Base-by-base conservation (phyloP, 768 basidiomycete genomes). In the Agaricus sinodeliciosus region DNA sequence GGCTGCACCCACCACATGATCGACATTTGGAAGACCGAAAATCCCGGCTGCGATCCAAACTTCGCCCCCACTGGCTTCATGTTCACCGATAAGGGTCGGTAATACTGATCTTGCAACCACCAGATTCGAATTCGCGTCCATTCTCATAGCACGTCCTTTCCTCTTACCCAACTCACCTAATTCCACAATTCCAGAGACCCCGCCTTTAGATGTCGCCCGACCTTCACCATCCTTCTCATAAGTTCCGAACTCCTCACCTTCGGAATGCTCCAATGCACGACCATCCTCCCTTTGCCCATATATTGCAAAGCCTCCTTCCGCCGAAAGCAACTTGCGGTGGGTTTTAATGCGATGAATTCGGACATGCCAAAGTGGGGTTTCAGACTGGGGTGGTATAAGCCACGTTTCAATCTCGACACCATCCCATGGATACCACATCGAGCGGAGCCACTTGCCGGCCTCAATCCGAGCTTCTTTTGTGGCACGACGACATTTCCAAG, bases 371-470 rank as follows among this genome's bases (percentile, higher is more conserved):
- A 81, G 68, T 2, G 83, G 81, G 6, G 79, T 71, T 4, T 69
- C 76, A 13, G 61, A 52, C 36, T 75, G 72, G 3, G 87, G 86
- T 1, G 86, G 86, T 6, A 87, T 69, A 13, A 88, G 74, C 82
- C 81, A 85, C 19, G 87, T 89, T 68, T 87, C 85, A 42, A 90
- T 80, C 53, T 77, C 71, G 27, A 86, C 84, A 63, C 80, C 85
- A 39, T 72, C 70, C 84, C 84, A 89, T 12, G 87, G 87, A 59
- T 79, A 76, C 87, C 87, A 90, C 72, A 79, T 79, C 41, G 82
- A 80, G 48, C 79, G 70, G 40, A 90, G 68, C 77, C 81, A 81
- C 43, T 67, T 70, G 53, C 72, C 68, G 34, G 67, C 64, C 68
- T 81, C 76, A 44, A 84, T 70, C 35, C 77, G 68, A 16, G 85